Base-by-base conservation (phyloP, 352 stramenopile species). In the Halophytophthora polymorphica region DNA sequence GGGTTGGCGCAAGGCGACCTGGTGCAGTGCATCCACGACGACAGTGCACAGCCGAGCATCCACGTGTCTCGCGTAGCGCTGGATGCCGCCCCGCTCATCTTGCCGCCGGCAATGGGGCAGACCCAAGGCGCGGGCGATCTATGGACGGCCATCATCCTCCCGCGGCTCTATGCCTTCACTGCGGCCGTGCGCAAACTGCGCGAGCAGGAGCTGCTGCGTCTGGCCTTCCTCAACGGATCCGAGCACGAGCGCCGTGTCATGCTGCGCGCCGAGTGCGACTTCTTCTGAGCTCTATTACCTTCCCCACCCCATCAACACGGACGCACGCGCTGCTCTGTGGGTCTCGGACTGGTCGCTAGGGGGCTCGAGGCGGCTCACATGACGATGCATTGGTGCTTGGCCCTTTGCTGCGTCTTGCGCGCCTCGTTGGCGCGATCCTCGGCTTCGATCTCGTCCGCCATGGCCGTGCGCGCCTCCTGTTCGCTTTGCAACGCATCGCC, bases 361-460 rank as follows among this genome's bases (percentile, higher is more conserved):
- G 8, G 25, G 25, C 14, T 15, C 39, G 12, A 18, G 17, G 15
- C 4, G 25, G 40, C 41, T 39, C 70, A 84, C 73, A 81, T 79
- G 36, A 76, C 58, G 33, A 34, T 37, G 42, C 61, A 75, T 23
- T 57, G 58, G 31, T 17, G 47, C 44, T 59, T 47, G 12, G 42
- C 28, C 36, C 22, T 54, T 29, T 66, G 61, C 39, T 44, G 55
- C 33, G 55, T 66, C 49, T 77, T 83, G 23, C 49, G 63, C 29
- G 62, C 49, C 53, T 86, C 78, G 31, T 73, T 51, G 11, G 71
- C 76, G 56, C 61, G 68, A 34, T 93, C 80, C 61, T 94, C 82
- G 1, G 74, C 79, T 58, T 94, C 84, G 33, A 94, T 94, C 35
- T 68, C 64, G 52, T 91, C 81, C 3, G 79, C 80, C 58, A 90